These are phyloP conservation scores for Coemansia sp. DNA, from an alignment of 192 early-diverging fungal genomes.

Conservation along the genomic window DNA sequence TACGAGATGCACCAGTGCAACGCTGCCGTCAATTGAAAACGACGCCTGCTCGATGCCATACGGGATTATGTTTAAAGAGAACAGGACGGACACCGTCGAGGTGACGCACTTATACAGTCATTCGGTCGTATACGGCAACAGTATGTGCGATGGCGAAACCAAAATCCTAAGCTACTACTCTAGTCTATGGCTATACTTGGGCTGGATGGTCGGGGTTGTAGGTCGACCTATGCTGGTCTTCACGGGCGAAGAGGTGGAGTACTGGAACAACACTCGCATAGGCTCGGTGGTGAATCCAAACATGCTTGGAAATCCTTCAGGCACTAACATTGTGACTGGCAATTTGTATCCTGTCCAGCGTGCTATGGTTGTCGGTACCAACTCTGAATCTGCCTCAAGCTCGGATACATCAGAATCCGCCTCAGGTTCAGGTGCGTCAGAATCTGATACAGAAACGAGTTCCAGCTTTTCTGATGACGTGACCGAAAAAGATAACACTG, in stretches of 20 bases:
- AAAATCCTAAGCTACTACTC: slow-evolving; percentile 23
- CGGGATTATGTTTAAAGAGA: slow-evolving; percentile 11
- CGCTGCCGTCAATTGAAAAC: slow-evolving; percentile 21
- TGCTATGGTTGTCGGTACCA: not conserved
- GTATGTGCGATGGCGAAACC: slow-evolving; percentile 1
- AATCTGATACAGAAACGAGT: not conserved
- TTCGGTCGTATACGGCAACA: slow-evolving; percentile 8
- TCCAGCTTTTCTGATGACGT: too few relatives aligned
- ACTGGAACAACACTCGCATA: not conserved
- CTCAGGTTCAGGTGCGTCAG: not conserved
- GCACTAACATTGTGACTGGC: not conserved
- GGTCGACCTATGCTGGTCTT: not conserved
- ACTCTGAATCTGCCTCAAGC: not conserved
- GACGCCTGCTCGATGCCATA: slow-evolving; percentile 18
- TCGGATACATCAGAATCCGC: not conserved
- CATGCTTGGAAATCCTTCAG: not conserved
- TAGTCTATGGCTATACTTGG: slow-evolving; percentile 9
- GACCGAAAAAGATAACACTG: not conserved
- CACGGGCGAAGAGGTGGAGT: not conserved
- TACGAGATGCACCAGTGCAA: slow-evolving; percentile 25
- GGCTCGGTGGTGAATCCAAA: not conserved
- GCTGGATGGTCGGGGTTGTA: not conserved
- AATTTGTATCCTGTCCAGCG: not conserved
- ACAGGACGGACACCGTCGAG: not conserved
- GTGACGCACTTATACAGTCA: slow-evolving; percentile 16